Percentiles rank a stretch among this genome's conserved stretches.
Evolutionary conservation across 768 basidiomycete genomes (phyloP).

Genomic region (Naganishia friedmannii): DNA sequence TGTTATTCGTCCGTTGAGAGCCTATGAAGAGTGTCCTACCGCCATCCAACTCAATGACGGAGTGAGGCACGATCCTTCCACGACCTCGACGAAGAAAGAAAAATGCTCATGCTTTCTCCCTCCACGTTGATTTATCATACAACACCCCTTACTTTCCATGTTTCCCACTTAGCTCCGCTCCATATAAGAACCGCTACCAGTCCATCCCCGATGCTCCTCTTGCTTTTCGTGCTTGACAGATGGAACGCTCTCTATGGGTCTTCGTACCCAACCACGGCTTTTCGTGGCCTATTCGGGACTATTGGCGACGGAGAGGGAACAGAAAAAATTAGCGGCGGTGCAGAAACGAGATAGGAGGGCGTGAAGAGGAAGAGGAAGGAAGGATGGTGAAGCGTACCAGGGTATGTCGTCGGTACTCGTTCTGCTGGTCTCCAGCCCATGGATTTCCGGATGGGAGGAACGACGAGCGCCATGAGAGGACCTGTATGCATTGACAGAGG

Average conservation of each 20-base stretch:
- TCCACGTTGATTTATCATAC: not conserved
- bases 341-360: not conserved
- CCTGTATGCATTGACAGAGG: constrained; percentile 54
- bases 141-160: not conserved
- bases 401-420: constrained; percentile 69
- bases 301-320: not conserved
- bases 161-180: not conserved
- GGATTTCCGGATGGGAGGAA: constrained; percentile 76
- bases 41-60: too few species aligned
- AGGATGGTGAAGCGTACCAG: constrained; percentile 60
- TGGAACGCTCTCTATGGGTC: constrained; percentile 5
- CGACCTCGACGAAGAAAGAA: not conserved
- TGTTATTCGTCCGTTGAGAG: too few species aligned
- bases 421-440: constrained; percentile 71
- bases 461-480: constrained; percentile 66
- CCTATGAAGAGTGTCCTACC: too few species aligned
- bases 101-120: not conserved
- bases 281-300: constrained; percentile 3
- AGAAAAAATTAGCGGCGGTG: not conserved
- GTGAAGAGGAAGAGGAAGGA: not conserved
- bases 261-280: not conserved
- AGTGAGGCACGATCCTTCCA: too few species aligned
- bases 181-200: not conserved
- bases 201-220: not conserved
- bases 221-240: not conserved